Conservation (phyloP, 208 protist species). For the Leishmania major region DNA sequence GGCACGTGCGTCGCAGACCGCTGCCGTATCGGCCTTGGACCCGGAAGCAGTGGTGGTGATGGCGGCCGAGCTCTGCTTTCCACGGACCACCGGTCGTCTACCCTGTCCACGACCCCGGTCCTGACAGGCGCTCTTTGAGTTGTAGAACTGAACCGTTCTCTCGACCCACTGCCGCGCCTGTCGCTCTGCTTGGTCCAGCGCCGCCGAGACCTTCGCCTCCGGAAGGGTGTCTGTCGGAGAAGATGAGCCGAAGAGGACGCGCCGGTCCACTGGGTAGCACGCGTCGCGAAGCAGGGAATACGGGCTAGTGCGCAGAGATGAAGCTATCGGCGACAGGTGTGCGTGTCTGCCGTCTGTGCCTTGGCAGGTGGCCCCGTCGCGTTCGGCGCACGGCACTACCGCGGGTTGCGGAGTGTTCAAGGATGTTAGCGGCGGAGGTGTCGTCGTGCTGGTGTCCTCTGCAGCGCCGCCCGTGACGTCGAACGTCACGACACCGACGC, state of each 20-base stretch:
- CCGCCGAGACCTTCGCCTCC: not conserved
- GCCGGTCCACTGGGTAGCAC: slow-evolving; percentile 29
- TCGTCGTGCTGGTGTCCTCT: not conserved
- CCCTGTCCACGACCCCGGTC: slow-evolving; percentile 3
- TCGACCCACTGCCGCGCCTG: slow-evolving; percentile 45
- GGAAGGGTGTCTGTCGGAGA: not conserved
- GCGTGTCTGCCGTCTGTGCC: not conserved
- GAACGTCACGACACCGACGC: slow-evolving; percentile 32
- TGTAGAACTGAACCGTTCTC: slow-evolving; percentile 28
- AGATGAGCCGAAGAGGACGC: slow-evolving; percentile 13
- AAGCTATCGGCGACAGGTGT: not conserved
- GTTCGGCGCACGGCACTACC: not conserved
- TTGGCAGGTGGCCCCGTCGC: not conserved
- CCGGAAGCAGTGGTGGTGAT: not conserved
- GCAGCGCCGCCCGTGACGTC: slow-evolving; percentile 8
- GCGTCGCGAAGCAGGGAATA: slow-evolving; percentile 31
- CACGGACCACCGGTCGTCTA: not conserved
- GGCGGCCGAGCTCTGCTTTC: not conserved
- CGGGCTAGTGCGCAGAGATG: slow-evolving; percentile 18
- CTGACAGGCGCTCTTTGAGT: not conserved
- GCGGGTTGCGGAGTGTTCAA: slow-evolving; percentile 4
- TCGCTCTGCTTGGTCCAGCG: slow-evolving; percentile 14
- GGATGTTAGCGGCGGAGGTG: not conserved
- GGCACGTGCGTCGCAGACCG: slow-evolving; percentile 12
- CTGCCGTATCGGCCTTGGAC: not conserved